Evolutionary conservation across 768 basidiomycete genomes (phyloP).

Genomic region (Rhodotorula sphaerocarpa): DNA sequence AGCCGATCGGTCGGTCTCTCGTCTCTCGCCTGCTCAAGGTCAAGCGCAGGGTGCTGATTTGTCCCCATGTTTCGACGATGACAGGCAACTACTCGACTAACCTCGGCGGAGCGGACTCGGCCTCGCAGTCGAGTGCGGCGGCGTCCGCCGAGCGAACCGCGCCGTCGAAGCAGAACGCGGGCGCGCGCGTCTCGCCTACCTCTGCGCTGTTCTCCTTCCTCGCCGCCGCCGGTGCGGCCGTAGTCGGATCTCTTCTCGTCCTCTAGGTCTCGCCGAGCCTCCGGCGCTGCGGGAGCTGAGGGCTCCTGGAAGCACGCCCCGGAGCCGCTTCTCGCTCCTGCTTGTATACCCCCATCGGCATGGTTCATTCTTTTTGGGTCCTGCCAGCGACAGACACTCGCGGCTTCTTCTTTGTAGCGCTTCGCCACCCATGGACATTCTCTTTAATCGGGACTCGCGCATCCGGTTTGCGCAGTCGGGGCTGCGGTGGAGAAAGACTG

Average conservation of each 20-base stretch:
- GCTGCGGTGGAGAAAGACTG: no score
- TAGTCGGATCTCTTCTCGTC: background rate
- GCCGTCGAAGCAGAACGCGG: slow-evolving; percentile 11
- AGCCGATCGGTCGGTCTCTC: slow-evolving; percentile 19
- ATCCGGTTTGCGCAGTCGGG: no score
- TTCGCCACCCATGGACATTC: no score
- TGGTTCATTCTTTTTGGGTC: no score
- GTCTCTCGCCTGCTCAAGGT: background rate
- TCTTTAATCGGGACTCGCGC: no score
- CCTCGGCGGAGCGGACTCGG: slow-evolving; percentile 9
- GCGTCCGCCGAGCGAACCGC: background rate
- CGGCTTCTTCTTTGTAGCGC: no score
- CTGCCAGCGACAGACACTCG: no score
- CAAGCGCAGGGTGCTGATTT: background rate
- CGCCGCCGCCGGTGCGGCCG: background rate
- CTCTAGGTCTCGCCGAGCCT: no score
- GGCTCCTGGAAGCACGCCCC: no score
- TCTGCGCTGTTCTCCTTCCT: background rate
- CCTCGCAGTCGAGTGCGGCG: background rate
- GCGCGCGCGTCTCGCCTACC: background rate
- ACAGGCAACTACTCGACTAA: slow-evolving; percentile 22
- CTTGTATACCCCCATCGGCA: no score
- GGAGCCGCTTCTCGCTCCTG: no score
- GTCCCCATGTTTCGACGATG: background rate
- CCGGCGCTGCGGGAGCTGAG: no score